These are phyloP conservation scores for Firmiana major DNA, from an alignment of 345 rosid genomes.

Conservation along the genomic window DNA sequence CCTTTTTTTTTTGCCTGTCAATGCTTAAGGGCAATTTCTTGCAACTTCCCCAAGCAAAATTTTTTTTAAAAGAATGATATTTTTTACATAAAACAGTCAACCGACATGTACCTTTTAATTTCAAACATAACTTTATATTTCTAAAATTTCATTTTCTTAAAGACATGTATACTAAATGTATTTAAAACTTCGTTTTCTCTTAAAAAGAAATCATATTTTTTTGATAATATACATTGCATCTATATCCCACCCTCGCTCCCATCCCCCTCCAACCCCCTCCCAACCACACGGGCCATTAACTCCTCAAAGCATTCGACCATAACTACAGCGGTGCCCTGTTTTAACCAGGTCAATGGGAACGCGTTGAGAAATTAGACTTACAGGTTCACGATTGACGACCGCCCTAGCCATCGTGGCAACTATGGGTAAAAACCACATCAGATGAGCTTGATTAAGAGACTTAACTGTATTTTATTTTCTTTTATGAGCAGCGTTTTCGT, in stretches of 20 bases:
- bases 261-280: conserved; percentile 3
- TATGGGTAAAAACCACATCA: background rate
- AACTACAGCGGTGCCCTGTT: conserved; percentile 20
- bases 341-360: background rate
- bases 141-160: too few relatives aligned
- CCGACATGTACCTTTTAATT: too few relatives aligned
- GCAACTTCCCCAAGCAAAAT: too few relatives aligned
- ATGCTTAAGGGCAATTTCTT: too few relatives aligned
- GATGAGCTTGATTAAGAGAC: background rate
- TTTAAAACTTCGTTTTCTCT: too few relatives aligned
- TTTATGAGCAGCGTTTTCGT: background rate
- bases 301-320: background rate
- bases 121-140: too few relatives aligned
- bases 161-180: too few relatives aligned
- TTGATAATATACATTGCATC: too few relatives aligned
- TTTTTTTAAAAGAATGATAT: too few relatives aligned
- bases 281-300: conserved; percentile 24
- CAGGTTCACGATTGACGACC: background rate
- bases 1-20: too few relatives aligned
- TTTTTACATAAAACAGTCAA: too few relatives aligned
- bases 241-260: background rate
- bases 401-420: background rate
- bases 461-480: background rate
- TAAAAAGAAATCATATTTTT: too few relatives aligned
- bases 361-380: background rate